Conservation (phyloP, 2,329 filamentous ascomycete genomes). For the Penicillium polonicum region DNA sequence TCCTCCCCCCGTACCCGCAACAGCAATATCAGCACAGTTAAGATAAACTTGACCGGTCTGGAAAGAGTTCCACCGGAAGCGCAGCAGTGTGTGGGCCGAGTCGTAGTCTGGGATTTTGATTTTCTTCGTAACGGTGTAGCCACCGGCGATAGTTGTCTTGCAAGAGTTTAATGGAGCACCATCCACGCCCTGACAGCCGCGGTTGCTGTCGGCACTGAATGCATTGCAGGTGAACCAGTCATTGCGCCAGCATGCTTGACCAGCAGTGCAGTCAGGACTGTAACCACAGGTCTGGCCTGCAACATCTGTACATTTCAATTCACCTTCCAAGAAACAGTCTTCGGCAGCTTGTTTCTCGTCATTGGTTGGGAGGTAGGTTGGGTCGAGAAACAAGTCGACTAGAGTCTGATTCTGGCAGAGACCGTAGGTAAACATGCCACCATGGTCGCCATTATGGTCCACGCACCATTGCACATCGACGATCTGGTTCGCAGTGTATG, state of each 20-base stretch:
- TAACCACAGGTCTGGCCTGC: constrained; percentile 51
- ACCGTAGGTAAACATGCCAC: constrained; percentile 58
- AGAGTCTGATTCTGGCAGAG: constrained; percentile 54
- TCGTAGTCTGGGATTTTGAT: constrained; percentile 51
- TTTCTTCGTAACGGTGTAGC: constrained; percentile 55
- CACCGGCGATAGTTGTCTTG: constrained; percentile 53
- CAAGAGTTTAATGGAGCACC: constrained; percentile 46
- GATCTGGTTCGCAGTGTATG: constrained; percentile 47
- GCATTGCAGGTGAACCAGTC: constrained; percentile 55
- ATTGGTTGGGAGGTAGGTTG: constrained; percentile 50
- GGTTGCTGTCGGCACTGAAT: constrained; percentile 13
- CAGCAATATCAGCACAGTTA: constrained; percentile 54
- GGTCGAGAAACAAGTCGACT: constrained; percentile 52
- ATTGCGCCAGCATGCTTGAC: constrained; percentile 49
- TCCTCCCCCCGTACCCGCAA: constrained; percentile 23
- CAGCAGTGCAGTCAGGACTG: constrained; percentile 50
- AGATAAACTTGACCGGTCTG: constrained; percentile 56
- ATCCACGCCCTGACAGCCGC: constrained; percentile 48
- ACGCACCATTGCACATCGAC: constrained; percentile 57
- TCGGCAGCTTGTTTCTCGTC: constrained; percentile 56
- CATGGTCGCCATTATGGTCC: constrained; percentile 58
- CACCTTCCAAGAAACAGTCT: constrained; percentile 51
- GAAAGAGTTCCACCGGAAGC: constrained; percentile 56
- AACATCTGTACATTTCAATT: constrained; percentile 53
- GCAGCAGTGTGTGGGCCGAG: constrained; percentile 53